A percentile compares a stretch with the other conserved stretches of the same genome.
These are phyloP conservation scores for Agaricus sinodeliciosus DNA, from an alignment of 768 basidiomycete species.

Conservation along the genomic window DNA sequence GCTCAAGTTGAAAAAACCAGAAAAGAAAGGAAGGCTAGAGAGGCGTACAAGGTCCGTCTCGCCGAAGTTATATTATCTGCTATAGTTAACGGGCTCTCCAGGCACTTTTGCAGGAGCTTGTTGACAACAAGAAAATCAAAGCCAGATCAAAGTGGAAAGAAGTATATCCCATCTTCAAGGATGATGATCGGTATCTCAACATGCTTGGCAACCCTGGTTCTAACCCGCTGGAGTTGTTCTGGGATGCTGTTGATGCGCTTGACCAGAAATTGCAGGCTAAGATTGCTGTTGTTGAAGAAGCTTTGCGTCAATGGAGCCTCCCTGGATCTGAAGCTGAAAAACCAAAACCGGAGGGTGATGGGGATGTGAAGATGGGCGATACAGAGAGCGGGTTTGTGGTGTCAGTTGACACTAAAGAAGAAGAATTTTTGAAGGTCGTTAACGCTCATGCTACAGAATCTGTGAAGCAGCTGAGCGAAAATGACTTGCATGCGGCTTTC, in stretches of 20 bases:
- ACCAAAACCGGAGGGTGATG: slow-evolving; percentile 25
- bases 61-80: slow-evolving; percentile 9
- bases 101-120: slow-evolving; percentile 68
- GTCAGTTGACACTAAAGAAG: slow-evolving; percentile 53
- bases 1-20: slow-evolving; percentile 78
- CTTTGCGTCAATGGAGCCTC: slow-evolving; percentile 33
- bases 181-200: slow-evolving; percentile 77
- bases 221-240: slow-evolving; percentile 93
- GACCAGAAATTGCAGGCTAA: slow-evolving; percentile 83
- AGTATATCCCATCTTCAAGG: slow-evolving; percentile 68
- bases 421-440: slow-evolving; percentile 55
- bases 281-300: slow-evolving; percentile 59
- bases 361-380: slow-evolving; percentile 19
- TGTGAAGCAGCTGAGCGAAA: slow-evolving; percentile 38
- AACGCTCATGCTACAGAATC: slow-evolving; percentile 48
- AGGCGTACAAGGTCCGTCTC: slow-evolving; percentile 72
- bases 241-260: slow-evolving; percentile 85
- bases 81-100: slow-evolving; percentile 20
- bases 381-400: slow-evolving; percentile 32
- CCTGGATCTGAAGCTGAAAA: slow-evolving; percentile 26
- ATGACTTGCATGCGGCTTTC: slow-evolving; percentile 55
- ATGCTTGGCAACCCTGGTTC: slow-evolving; percentile 93
- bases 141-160: slow-evolving; percentile 90
- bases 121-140: slow-evolving; percentile 58
- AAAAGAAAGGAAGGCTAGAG: slow-evolving; percentile 83